Percentiles rank a stretch among this genome's conserved stretches.
phyloP scores from a whole-genome alignment of 2,329 filamentous ascomycete species.

The Colletotrichum navitas region DNA sequence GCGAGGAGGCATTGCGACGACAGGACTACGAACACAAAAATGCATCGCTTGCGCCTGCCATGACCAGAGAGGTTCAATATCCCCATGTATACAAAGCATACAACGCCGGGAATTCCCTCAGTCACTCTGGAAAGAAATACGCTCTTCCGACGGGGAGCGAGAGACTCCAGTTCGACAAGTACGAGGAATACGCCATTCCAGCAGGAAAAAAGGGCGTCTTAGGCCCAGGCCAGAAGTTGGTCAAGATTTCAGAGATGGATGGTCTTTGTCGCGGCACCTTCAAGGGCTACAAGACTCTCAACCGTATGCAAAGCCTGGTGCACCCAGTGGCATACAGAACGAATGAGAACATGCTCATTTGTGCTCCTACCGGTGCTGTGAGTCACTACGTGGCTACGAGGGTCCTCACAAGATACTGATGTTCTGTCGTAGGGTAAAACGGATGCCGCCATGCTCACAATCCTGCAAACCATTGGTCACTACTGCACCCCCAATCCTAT shows the following conservation, averaged over 20 bases:
- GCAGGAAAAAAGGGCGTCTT: conserved; percentile 83
- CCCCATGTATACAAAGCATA: conserved; percentile 93
- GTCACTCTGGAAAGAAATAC: conserved; percentile 83
- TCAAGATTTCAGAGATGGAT: conserved; percentile 86
- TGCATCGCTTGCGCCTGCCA: conserved; percentile 76
- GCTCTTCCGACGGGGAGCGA: conserved; percentile 82
- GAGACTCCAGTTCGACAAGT: conserved; percentile 78
- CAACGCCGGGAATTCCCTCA: conserved; percentile 87
- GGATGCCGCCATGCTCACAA: conserved; percentile 96
- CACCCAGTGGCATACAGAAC: conserved; percentile 96
- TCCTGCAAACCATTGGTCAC: conserved; percentile 90
- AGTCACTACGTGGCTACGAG: conserved; percentile 49
- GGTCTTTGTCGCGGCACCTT: conserved; percentile 92
- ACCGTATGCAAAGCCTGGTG: conserved; percentile 97
- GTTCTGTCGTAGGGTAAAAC: conserved; percentile 79
- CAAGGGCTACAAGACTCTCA: conserved; percentile 91
- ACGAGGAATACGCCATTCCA: conserved; percentile 91
- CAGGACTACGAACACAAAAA: conserved; percentile 89
- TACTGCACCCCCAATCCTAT: conserved; percentile 85
- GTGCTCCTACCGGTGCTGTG: conserved; percentile 92
- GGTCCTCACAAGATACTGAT: conserved; percentile 34
- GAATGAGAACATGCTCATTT: conserved; percentile 98
- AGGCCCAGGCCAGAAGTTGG: conserved; percentile 77
- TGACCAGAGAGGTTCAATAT: conserved; percentile 81
- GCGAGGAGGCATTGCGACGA: conserved; percentile 81